A percentile compares a stretch with the other conserved stretches of the same genome.
Evolutionary conservation across 768 basidiomycete genomes (phyloP).

Genomic region (Mycena epipterygia): DNA sequence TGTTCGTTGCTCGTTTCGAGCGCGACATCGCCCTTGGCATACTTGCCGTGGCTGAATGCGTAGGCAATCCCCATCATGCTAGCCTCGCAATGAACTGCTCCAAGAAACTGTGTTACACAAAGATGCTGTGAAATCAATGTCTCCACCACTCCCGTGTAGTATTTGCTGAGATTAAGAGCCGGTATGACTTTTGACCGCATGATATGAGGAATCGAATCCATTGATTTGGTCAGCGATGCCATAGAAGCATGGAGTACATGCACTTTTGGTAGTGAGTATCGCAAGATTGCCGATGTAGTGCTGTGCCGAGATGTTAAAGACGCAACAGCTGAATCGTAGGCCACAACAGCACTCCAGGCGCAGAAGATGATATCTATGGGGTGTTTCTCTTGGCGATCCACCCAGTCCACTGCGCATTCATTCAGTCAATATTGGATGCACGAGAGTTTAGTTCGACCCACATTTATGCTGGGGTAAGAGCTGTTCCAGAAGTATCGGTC

Average conservation of each 20-base stretch:
- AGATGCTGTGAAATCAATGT: conserved; percentile 7
- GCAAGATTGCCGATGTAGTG: conserved; percentile 1
- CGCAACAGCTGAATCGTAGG: conserved; percentile 8
- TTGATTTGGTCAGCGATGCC: background rate
- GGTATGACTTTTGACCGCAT: conserved; percentile 14
- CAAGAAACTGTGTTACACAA: background rate
- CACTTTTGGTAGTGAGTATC: conserved; percentile 7
- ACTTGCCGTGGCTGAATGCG: background rate
- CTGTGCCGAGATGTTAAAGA: background rate
- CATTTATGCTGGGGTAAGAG: background rate
- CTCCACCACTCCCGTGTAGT: background rate
- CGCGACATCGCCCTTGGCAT: background rate
- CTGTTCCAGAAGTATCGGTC: background rate
- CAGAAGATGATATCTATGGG: background rate
- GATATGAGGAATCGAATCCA: conserved; percentile 17
- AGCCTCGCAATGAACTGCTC: conserved; percentile 18
- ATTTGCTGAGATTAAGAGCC: conserved; percentile 4
- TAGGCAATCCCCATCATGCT: conserved; percentile 24
- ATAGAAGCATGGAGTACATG: background rate
- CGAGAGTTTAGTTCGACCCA: background rate
- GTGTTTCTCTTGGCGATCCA: background rate
- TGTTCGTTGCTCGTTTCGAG: background rate
- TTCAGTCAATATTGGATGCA: background rate
- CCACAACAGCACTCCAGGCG: conserved; percentile 12
- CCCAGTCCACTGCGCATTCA: background rate